A percentile compares a stretch with the other conserved stretches of the same genome.
These are phyloP conservation scores for Paramecium sonneborni DNA, from an alignment of 73 alveolate species.

Conservation along the genomic window DNA sequence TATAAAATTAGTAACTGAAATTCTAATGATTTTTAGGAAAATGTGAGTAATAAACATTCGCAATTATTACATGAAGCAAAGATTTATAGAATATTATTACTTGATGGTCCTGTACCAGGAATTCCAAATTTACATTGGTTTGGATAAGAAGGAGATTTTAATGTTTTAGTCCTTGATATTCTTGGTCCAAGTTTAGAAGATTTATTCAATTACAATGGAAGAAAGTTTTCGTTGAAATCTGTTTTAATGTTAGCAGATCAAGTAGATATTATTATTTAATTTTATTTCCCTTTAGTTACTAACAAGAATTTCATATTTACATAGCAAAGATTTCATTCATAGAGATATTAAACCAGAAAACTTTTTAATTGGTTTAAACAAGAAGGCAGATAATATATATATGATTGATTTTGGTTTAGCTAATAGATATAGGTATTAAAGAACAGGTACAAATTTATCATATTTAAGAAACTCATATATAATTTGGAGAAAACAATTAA, in stretches of 20 bases:
- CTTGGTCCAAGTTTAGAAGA: constrained; percentile 98
- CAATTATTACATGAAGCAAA: constrained; percentile 81
- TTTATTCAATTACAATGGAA: constrained; percentile 88
- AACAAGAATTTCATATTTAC: constrained; percentile 91
- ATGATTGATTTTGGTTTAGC: constrained; percentile 80
- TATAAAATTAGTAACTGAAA: constrained; percentile 75
- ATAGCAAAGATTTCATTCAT: constrained; percentile 92
- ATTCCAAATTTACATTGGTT: constrained; percentile 94
- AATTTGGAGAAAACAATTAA: constrained; percentile 89
- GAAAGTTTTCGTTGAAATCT: constrained; percentile 87
- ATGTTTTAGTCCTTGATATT: constrained; percentile 95
- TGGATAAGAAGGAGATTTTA: constrained; percentile 95
- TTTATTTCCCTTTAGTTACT: constrained; percentile 67
- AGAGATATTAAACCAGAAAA: constrained; percentile 98
- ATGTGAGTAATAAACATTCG: constrained; percentile 68
- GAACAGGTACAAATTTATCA: constrained; percentile 31
- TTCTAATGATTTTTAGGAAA: constrained; percentile 42
- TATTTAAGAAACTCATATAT: constrained; percentile 81
- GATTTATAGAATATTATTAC: constrained; percentile 73
- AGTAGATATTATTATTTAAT: constrained; percentile 65
- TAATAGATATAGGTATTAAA: constrained; percentile 71
- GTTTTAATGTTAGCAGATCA: constrained; percentile 87
- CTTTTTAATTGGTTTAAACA: constrained; percentile 92
- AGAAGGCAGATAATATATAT: constrained; percentile 75
- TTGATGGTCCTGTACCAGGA: constrained; percentile 71